A percentile compares a stretch with the other conserved stretches of the same genome.
Evolutionary conservation across 805 yeast species (phyloP).

Genomic region (Metschnikowia dekortorum): DNA sequence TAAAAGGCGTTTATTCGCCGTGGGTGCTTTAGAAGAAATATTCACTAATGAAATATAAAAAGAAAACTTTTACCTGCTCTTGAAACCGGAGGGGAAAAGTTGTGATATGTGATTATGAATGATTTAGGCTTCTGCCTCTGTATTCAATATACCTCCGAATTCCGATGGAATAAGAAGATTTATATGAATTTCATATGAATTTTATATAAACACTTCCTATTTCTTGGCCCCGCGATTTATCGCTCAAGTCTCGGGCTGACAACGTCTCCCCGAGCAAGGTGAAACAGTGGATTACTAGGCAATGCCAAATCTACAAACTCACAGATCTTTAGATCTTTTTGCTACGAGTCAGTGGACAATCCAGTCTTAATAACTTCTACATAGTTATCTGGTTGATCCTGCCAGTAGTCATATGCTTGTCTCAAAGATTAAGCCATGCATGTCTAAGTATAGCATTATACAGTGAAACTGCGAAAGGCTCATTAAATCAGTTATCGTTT

Average conservation of each 20-base stretch:
- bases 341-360: background rate
- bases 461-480: background rate
- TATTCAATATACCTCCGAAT: no score
- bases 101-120: no score
- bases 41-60: no score
- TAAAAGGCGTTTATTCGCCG: no score
- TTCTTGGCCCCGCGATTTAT: background rate
- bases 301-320: background rate
- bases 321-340: background rate
- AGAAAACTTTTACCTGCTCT: no score
- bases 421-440: background rate
- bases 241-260: background rate
- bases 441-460: background rate
- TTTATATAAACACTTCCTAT: no score
- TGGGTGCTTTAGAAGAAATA: no score
- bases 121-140: no score
- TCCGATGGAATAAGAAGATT: no score
- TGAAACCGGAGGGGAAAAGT: no score
- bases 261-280: background rate
- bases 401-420: background rate
- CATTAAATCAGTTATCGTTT: background rate
- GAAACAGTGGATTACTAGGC: background rate
- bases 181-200: no score
- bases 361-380: background rate
- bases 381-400: background rate